Conservation (phyloP, 495 filamentous ascomycete genomes). For the Neurospora africana region DNA sequence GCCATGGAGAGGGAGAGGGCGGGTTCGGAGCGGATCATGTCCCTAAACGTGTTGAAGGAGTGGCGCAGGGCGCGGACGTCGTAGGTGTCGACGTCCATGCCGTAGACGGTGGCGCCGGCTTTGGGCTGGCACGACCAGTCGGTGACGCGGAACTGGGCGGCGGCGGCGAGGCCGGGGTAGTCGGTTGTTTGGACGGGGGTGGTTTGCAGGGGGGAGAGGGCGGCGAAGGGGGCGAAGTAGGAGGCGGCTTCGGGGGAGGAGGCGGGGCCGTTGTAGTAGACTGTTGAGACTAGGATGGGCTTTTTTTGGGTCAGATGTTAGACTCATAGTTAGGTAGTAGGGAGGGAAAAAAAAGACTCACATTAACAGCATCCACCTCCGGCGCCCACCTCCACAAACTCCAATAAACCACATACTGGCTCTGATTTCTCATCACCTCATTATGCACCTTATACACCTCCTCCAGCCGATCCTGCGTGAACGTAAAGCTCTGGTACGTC, state of each 20-base stretch:
- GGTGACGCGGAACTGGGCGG: conserved; percentile 25
- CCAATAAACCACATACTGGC: conserved; percentile 32
- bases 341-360: conserved; percentile 8
- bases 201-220: conserved; percentile 25
- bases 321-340: background rate
- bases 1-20: conserved; percentile 29
- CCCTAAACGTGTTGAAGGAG: conserved; percentile 32
- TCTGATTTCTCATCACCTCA: conserved; percentile 23
- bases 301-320: conserved; percentile 1
- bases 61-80: conserved; percentile 30
- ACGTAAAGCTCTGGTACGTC: conserved; percentile 33
- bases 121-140: conserved; percentile 30
- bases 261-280: conserved; percentile 36
- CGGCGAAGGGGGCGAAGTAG: conserved; percentile 33
- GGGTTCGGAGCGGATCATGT: conserved; percentile 6
- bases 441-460: conserved; percentile 35
- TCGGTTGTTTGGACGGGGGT: conserved; percentile 14
- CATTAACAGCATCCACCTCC: conserved; percentile 27
- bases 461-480: conserved; percentile 39
- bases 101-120: conserved; percentile 31
- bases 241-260: conserved; percentile 20
- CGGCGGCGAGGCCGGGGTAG: conserved; percentile 33
- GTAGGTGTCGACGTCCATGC: conserved; percentile 34
- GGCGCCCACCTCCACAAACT: conserved; percentile 32
- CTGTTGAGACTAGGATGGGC: conserved; percentile 35